These are phyloP conservation scores for Allium cepa DNA, from an alignment of 106 monocot genomes.

Conservation along the genomic window DNA sequence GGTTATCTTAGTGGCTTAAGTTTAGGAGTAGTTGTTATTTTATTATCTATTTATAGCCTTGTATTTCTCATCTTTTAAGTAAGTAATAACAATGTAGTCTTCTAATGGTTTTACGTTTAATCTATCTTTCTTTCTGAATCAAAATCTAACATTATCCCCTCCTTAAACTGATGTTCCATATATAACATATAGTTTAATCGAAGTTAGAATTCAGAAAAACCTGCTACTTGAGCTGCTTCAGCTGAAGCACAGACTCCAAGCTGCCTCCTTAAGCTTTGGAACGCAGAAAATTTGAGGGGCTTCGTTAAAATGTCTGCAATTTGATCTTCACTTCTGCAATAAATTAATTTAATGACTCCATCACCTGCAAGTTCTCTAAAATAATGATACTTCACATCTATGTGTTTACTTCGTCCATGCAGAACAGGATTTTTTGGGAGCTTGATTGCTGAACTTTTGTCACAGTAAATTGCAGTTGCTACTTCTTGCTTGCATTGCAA, in stretches of 20 bases:
- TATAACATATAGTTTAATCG: no score
- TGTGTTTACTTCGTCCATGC: conserved; percentile 2
- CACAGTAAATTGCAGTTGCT: conserved; percentile 9
- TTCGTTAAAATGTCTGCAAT: conserved; percentile 8
- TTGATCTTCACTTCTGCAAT: conserved; percentile 3
- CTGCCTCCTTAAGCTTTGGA: background rate
- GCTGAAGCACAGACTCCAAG: background rate
- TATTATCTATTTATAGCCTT: no score
- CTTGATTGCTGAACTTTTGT: conserved; percentile 10
- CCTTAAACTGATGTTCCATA: no score
- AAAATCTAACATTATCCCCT: no score
- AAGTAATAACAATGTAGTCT: no score
- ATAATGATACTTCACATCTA: conserved; percentile 1
- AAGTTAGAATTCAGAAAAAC: no score
- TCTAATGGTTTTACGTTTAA: no score
- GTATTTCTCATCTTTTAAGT: no score
- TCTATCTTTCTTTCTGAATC: no score
- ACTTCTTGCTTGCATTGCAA: conserved; percentile 2
- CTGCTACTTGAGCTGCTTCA: no score
- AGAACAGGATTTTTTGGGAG: conserved; percentile 10
- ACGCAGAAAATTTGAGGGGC: background rate
- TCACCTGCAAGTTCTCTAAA: conserved; percentile 2
- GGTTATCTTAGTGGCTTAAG: no score
- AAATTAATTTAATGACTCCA: conserved; percentile 2
- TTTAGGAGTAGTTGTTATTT: no score